Conservation (phyloP, 768 basidiomycete species). For the Rickenella mellea region DNA sequence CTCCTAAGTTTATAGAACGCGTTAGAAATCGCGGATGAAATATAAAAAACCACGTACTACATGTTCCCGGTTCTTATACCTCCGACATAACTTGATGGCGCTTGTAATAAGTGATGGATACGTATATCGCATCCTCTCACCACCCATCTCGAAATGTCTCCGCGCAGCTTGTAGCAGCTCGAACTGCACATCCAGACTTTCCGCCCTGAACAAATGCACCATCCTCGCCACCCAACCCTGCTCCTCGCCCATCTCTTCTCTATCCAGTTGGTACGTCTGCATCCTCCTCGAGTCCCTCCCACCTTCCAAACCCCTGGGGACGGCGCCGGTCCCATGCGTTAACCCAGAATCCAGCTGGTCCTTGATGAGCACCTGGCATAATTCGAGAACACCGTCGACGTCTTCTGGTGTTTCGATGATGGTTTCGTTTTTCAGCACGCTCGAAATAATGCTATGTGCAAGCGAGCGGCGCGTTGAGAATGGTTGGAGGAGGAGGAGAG, state of each 20-base stretch:
- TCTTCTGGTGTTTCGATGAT: constrained; percentile 90
- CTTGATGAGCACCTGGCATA: constrained; percentile 87
- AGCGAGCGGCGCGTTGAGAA: constrained; percentile 87
- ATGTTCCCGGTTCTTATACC: constrained; percentile 80
- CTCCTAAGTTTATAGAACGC: constrained; percentile 40
- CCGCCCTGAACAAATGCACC: constrained; percentile 90
- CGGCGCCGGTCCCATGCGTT: constrained; percentile 17
- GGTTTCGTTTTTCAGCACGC: constrained; percentile 94
- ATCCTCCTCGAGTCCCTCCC: constrained; percentile 37
- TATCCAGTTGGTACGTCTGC: constrained; percentile 51
- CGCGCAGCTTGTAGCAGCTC: constrained; percentile 89
- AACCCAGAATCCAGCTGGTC: constrained; percentile 59
- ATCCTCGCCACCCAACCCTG: constrained; percentile 98
- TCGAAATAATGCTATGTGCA: constrained; percentile 89
- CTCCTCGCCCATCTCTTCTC: constrained; percentile 93
- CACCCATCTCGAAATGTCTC: constrained; percentile 82
- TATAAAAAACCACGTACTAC: constrained; percentile 30
- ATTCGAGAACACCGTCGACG: constrained; percentile 84
- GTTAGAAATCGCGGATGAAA: background rate
- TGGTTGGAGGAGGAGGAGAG: constrained; percentile 76
- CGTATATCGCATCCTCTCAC: constrained; percentile 92
- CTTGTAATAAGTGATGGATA: constrained; percentile 95
- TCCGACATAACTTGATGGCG: constrained; percentile 83
- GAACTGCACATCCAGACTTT: constrained; percentile 82
- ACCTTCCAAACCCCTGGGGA: constrained; percentile 30